Conservation (phyloP, 352 stramenopile species). For the Thalassiosira exigua region DNA sequence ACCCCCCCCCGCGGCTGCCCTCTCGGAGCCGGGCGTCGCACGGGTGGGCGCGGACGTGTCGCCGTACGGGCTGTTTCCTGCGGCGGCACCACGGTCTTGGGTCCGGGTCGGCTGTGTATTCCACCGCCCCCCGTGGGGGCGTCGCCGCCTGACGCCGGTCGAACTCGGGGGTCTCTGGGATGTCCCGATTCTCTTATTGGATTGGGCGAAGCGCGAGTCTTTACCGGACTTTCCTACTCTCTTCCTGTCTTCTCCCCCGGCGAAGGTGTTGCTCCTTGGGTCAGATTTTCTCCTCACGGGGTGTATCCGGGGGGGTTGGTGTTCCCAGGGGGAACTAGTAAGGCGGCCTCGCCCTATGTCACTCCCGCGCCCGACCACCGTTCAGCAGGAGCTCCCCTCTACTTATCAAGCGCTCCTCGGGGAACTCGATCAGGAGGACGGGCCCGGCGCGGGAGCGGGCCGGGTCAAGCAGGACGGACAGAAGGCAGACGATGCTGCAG, state of each 20-base stretch:
- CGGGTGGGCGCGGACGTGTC: neutral
- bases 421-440: neutral
- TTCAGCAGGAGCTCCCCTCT: neutral
- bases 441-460: neutral
- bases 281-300: neutral
- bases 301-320: slow-evolving; percentile 15
- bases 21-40: neutral
- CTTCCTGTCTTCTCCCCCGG: neutral
- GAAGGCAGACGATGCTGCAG: slow-evolving; percentile 13
- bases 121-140: neutral
- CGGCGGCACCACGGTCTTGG: neutral
- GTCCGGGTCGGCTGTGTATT: neutral
- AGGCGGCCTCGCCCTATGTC: too few species aligned
- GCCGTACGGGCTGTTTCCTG: neutral
- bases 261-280: slow-evolving; percentile 1
- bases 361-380: too few species aligned
- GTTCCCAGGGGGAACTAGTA: too few species aligned
- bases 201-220: neutral
- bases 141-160: neutral
- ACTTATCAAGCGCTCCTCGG: neutral
- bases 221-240: neutral
- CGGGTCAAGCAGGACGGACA: neutral
- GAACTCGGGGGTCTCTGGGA: slow-evolving; percentile 6
- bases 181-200: neutral
- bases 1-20: too few species aligned